Evolutionary conservation across 108 stramenopile species (phyloP), one percentile per base, ranked within the genome.

Genomic region (Epithemia pelagica): DNA sequence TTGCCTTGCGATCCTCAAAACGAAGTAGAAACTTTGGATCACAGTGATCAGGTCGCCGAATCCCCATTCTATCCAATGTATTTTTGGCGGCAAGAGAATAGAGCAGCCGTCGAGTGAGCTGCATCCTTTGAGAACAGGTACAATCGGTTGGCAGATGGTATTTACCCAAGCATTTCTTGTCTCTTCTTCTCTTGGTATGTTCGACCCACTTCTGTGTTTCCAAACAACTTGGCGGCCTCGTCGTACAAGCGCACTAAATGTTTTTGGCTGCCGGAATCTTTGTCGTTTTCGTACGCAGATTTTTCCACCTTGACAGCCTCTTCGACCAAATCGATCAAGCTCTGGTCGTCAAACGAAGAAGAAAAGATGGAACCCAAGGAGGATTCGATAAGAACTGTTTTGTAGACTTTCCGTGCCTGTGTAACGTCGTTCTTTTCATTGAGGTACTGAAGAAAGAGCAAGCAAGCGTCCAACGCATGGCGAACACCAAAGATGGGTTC

Each of bases 361-460:
- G 15, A 5, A 15, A 46, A 46, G 5, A 58, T 26, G 21, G 56
- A 26, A 18, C 56, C 56, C 56, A 85, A 58, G 55, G 74, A 56
- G n/a, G 70, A 71, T n/a, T 75, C 69, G 61, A 85, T 87, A 31
- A 90, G 24, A 8, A 89, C 76, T 25, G 69, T 55, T 29, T 77
- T 61, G 62, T 87, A 90, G 51, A 89, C 73, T 62, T 80, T 80
- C 54, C 87, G 77, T 46, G 37, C 37, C 37, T 46, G 37, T 46
- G 37, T 15, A 5, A 46, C 37, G 15, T 46, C 37, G 15, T 46
- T 46, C 20, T 70, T 67, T 30, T 70, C 64, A 26, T 71, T 25
- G 1, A 80, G 18, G 57, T 79, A 77, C 1, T 71, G 55, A 27
- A 89, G 55, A 26, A 71, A 89, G 28, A 67, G 53, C 60, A 74